Conservation (phyloP, 129 eudicot genomes). For the Flaveria trinervia region DNA sequence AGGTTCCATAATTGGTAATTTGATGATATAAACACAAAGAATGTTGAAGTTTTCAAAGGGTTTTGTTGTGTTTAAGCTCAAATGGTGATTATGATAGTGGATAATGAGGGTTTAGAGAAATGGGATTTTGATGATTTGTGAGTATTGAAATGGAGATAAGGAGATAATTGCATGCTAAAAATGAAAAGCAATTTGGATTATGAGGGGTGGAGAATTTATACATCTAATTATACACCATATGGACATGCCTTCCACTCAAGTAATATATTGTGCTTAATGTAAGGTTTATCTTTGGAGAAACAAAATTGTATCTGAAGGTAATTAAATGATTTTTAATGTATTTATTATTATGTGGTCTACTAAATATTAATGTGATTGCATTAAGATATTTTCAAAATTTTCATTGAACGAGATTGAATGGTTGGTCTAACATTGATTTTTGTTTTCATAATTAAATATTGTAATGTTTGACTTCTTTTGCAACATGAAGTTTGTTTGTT, state of each 20-base stretch:
- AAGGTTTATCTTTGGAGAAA: not conserved
- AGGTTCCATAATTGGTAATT: conserved; percentile 36
- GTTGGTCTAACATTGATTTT: not conserved
- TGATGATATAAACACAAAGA: conserved; percentile 13
- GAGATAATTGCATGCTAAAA: conserved; percentile 36
- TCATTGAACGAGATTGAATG: not conserved
- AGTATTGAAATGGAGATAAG: conserved; percentile 22
- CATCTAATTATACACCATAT: not conserved
- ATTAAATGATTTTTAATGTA: not conserved
- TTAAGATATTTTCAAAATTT: not conserved
- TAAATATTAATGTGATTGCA: not conserved
- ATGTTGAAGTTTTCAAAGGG: conserved; percentile 14
- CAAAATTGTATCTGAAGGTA: conserved; percentile 5
- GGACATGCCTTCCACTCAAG: conserved; percentile 38
- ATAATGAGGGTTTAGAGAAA: conserved; percentile 18
- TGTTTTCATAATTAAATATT: too few species aligned
- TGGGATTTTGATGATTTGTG: conserved; percentile 27
- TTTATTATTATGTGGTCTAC: not conserved
- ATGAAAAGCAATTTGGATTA: conserved; percentile 32
- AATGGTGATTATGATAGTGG: conserved; percentile 22
- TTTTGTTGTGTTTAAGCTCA: conserved; percentile 22
- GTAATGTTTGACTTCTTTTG: not conserved
- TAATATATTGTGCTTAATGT: not conserved
- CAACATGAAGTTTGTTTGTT: too few species aligned
- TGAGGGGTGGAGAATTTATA: conserved; percentile 22